Base-by-base conservation (phyloP, 2,329 filamentous ascomycete species). In the Huntiella savannae region DNA sequence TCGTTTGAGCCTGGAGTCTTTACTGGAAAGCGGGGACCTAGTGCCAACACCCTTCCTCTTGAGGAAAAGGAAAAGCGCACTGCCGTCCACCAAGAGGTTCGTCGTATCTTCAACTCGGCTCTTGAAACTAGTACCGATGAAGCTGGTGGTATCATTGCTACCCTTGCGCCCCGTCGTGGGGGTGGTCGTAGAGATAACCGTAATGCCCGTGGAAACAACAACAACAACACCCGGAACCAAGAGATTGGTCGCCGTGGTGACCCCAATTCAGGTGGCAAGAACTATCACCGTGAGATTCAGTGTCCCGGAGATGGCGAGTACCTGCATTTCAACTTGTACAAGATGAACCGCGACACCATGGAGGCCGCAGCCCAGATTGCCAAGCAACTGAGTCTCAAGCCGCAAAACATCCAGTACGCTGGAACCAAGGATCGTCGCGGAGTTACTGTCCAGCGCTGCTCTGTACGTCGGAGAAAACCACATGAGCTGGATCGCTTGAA, bases 341-440 rank as follows among this genome's bases (percentile, higher is more conserved):
- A 95, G 63, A 87, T 94, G 63, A 95, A 95, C 63, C 87, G 88
- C 58, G 87, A 95, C 58, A 95, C 87, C 1, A 92, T 94, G 82
- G 87, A 95, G 55, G 79, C 84, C 0, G 69, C 92, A 45, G 79
- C 75, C 45, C 83, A 81, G 55, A 71, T 95, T 36, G 75, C 79
- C 1, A 79, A 79, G 38, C 71, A 80, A 52, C 63, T 93, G 52
- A 82, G 79, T 57, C 67, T 82, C 52, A 86, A 82, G 58, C 69
- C 73, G 19, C 82, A 87, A 54, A 70, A 75, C 49, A 88, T 94
- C 55, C 67, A 66, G 40, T 75, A 73, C 46, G 85, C 87, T 3
- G 87, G 87, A 6, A 95, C 86, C 49, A 95, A 95, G 62, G 87
- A 95, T 58, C 75, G 85, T 40, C 77, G 87, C 52, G 87, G 82